phyloP scores from a whole-genome alignment of 2,329 filamentous ascomycete genomes.

The Dendrostoma leiphaemia region DNA sequence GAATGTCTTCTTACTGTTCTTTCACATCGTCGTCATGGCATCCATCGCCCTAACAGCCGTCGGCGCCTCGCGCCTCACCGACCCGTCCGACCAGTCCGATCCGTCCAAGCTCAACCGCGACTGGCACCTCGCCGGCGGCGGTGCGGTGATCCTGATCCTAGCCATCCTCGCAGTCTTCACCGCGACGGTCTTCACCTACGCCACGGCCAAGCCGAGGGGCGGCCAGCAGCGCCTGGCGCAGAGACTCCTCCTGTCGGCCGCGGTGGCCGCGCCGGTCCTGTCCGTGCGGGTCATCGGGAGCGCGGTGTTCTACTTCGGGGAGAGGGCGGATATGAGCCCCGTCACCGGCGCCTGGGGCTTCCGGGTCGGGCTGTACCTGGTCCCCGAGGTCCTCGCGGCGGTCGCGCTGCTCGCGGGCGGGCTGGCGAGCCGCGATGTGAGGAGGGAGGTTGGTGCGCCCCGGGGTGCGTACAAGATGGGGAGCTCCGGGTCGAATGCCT shows the following conservation, averaged over 20 bases:
- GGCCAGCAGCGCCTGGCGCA: not conserved
- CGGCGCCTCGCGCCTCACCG: slow-evolving; percentile 22
- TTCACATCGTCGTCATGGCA: slow-evolving; percentile 24
- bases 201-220: not conserved
- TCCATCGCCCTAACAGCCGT: slow-evolving; percentile 25
- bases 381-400: slow-evolving; percentile 23
- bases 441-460: not conserved
- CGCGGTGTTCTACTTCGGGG: slow-evolving; percentile 24
- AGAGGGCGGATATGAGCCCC: slow-evolving; percentile 22
- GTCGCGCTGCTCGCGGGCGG: slow-evolving; percentile 2
- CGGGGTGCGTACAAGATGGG: not conserved
- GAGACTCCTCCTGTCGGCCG: slow-evolving; percentile 21
- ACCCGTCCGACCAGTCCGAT: slow-evolving; percentile 3
- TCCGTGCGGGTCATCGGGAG: slow-evolving; percentile 24
- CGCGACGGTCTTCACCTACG: slow-evolving; percentile 13
- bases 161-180: slow-evolving; percentile 20
- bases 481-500: not conserved
- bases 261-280: slow-evolving; percentile 22
- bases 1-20: slow-evolving; percentile 18
- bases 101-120: slow-evolving; percentile 11
- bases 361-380: slow-evolving; percentile 22
- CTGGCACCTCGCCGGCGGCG: slow-evolving; percentile 21
- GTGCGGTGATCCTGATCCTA: slow-evolving; percentile 25
- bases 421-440: not conserved
- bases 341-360: slow-evolving; percentile 21